Conservation (phyloP, 1,284 basidiomycete species). For the Ustilago nuda region DNA sequence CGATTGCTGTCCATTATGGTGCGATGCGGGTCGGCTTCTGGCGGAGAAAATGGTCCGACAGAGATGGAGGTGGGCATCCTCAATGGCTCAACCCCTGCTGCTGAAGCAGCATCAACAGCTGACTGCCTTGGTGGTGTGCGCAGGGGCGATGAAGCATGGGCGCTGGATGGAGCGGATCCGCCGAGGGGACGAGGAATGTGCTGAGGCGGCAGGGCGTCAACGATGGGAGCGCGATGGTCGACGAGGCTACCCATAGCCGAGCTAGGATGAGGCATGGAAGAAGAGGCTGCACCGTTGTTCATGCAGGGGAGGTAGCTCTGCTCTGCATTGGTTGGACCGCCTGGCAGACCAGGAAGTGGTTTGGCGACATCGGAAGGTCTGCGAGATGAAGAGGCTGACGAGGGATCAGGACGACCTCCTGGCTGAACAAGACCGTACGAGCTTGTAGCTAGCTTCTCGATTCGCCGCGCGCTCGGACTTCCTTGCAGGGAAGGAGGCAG, state of each 20-base stretch:
- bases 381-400: conserved; percentile 6
- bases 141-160: conserved; percentile 19
- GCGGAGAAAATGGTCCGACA: conserved; percentile 47
- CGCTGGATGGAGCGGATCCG: conserved; percentile 6
- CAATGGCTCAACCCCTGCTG: conserved; percentile 22
- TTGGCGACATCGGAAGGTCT: conserved; percentile 36
- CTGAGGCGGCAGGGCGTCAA: conserved; percentile 47
- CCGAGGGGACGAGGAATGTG: conserved; percentile 54
- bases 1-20: conserved; percentile 61
- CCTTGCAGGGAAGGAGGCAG: conserved; percentile 4
- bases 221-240: conserved; percentile 20
- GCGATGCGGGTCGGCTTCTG: conserved; percentile 52
- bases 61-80: conserved; percentile 26
- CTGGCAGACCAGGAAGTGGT: conserved; percentile 52
- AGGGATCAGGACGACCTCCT: conserved; percentile 31
- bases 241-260: conserved; percentile 12
- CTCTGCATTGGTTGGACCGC: conserved; percentile 26
- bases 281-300: conserved; percentile 11
- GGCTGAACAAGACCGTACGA: conserved; percentile 48
- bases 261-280: conserved; percentile 1
- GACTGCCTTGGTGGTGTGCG: conserved; percentile 34
- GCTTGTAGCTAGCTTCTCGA: conserved; percentile 26
- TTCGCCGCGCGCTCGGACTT: conserved; percentile 20
- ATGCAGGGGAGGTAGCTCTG: conserved; percentile 30
- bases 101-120: conserved; percentile 2